Evolutionary conservation across 2,329 filamentous ascomycete species (phyloP).

Genomic region (Aspergillus clavatus): DNA sequence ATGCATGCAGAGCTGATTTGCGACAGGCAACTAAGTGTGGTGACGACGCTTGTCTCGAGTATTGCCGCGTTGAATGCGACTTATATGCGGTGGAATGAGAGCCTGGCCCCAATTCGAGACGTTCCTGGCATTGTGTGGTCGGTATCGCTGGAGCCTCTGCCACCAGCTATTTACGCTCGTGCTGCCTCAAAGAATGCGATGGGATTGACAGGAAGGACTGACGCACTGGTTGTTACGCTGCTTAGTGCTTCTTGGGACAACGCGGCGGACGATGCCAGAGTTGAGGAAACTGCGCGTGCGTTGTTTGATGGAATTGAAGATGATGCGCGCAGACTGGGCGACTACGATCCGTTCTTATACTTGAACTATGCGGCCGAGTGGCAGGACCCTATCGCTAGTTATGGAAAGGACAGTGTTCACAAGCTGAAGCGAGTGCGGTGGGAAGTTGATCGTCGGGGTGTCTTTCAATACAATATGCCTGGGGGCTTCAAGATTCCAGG

Average conservation of each 20-base stretch:
- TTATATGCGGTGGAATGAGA: background rate
- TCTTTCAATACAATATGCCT: constrained; percentile 14
- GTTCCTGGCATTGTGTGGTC: background rate
- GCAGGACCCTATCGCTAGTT: constrained; percentile 18
- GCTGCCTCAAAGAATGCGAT: background rate
- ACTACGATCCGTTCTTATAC: constrained; percentile 3
- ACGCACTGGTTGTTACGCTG: background rate
- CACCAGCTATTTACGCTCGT: background rate
- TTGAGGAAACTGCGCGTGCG: background rate
- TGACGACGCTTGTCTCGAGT: background rate
- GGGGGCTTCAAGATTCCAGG: constrained; percentile 18
- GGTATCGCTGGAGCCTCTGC: background rate
- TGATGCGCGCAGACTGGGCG: constrained; percentile 1
- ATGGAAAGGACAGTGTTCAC: constrained; percentile 12
- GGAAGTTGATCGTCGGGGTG: constrained; percentile 13
- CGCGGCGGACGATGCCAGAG: background rate
- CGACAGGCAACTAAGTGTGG: background rate
- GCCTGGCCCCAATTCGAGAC: background rate
- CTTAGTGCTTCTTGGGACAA: background rate
- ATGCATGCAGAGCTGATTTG: background rate
- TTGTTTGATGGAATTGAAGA: background rate
- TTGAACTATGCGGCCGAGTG: constrained; percentile 6
- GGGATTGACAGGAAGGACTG: background rate
- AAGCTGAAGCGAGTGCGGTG: constrained; percentile 7
- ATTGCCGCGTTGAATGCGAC: background rate